These are phyloP conservation scores for Aaosphaeria arxii DNA, from an alignment of 2,329 filamentous ascomycete genomes.

Conservation along the genomic window DNA sequence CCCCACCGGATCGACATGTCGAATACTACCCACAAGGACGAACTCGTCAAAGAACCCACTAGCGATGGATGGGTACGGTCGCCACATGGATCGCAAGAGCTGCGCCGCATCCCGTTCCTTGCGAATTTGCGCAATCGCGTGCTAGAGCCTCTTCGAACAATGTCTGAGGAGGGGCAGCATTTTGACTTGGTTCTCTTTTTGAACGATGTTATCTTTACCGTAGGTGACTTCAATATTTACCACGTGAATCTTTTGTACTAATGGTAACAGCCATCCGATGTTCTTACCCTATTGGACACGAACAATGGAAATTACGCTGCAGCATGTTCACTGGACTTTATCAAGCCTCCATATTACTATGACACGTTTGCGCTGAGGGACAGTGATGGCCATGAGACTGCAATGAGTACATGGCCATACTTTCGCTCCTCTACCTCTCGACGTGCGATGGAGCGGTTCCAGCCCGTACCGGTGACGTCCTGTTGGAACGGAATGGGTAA, in stretches of 20 bases:
- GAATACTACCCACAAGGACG: slow-evolving; percentile 47
- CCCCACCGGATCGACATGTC: slow-evolving; percentile 56
- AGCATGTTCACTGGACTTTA: slow-evolving; percentile 61
- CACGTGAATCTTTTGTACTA: too few species aligned
- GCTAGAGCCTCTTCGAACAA: slow-evolving; percentile 56
- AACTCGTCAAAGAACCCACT: slow-evolving; percentile 26
- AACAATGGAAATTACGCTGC: slow-evolving; percentile 59
- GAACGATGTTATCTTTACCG: slow-evolving; percentile 63
- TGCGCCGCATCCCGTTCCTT: slow-evolving; percentile 68
- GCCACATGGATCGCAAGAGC: slow-evolving; percentile 44
- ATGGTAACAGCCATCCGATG: slow-evolving; percentile 49
- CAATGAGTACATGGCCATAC: slow-evolving; percentile 59
- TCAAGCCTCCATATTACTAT: slow-evolving; percentile 54
- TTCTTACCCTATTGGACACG: slow-evolving; percentile 56
- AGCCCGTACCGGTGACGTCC: slow-evolving; percentile 58
- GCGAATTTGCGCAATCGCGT: slow-evolving; percentile 62
- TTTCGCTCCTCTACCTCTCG: slow-evolving; percentile 53
- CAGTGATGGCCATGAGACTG: slow-evolving; percentile 47
- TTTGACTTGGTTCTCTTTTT: slow-evolving; percentile 62
- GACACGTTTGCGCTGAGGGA: slow-evolving; percentile 64
- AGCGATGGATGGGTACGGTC: slow-evolving; percentile 62
- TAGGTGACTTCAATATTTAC: slow-evolving; percentile 26
- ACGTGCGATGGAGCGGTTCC: slow-evolving; percentile 50
- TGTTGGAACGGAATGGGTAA: slow-evolving; percentile 64
- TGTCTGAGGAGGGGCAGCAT: slow-evolving; percentile 46